These are phyloP conservation scores for Calvatia gigantea DNA, from an alignment of 768 basidiomycete species.

Conservation along the genomic window DNA sequence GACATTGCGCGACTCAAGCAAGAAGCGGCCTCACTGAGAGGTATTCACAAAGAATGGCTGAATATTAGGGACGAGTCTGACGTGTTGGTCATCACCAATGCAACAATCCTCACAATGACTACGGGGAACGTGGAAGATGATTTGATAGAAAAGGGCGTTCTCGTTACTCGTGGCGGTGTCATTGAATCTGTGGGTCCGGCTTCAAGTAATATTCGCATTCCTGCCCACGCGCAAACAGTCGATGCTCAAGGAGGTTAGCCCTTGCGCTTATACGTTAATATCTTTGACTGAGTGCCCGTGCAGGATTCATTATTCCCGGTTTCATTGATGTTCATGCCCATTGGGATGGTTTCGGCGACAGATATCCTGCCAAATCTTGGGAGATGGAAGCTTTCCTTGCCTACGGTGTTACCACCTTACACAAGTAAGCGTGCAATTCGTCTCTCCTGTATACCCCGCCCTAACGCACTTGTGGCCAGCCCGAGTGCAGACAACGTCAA, in stretches of 20 bases:
- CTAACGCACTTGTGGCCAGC: constrained; percentile 29
- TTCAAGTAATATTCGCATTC: constrained; percentile 26
- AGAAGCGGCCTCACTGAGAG: constrained; percentile 33
- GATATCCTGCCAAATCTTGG: constrained; percentile 66
- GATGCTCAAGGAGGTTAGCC: constrained; percentile 60
- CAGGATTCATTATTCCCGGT: constrained; percentile 66
- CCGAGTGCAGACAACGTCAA: constrained; percentile 63
- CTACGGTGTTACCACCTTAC: constrained; percentile 72
- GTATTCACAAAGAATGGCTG: constrained; percentile 18
- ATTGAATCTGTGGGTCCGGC: constrained; percentile 46
- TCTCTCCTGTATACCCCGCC: neutral
- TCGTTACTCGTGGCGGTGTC: constrained; percentile 54
- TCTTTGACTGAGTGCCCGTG: neutral
- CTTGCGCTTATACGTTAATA: neutral
- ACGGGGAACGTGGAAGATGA: constrained; percentile 46
- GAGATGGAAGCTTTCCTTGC: constrained; percentile 74
- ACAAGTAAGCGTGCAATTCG: constrained; percentile 53
- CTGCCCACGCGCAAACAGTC: constrained; percentile 36
- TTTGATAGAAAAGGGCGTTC: constrained; percentile 46
- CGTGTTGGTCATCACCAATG: constrained; percentile 59
- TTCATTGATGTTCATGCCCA: constrained; percentile 80
- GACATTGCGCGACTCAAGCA: constrained; percentile 57
- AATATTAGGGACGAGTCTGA: constrained; percentile 29
- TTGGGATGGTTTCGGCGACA: constrained; percentile 52
- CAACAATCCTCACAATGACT: constrained; percentile 69